Conservation (phyloP, 164 flowering plant species). For the grape (Vitis vinifera) region DNA sequence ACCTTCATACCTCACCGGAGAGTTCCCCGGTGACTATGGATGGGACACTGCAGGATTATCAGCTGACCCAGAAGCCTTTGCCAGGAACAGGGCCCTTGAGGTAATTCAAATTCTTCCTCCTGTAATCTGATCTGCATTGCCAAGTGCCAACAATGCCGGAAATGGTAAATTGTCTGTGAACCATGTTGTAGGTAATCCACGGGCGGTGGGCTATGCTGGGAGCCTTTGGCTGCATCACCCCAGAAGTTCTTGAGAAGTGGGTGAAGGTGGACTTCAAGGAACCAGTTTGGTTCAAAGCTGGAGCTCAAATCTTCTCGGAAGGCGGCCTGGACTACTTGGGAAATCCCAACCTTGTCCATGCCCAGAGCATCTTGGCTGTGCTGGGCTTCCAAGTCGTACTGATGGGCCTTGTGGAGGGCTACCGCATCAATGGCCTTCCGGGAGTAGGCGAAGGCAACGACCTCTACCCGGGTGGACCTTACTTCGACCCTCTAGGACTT, state of each 20-base stretch:
- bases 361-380: conserved; percentile 3
- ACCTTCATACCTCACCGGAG: conserved; percentile 35
- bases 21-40: conserved; percentile 15
- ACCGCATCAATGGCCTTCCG: conserved; percentile 5
- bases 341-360: conserved; percentile 7
- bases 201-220: conserved; percentile 14
- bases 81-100: conserved; percentile 18
- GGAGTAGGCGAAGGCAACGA: conserved; percentile 7
- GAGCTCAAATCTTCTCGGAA: conserved; percentile 3
- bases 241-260: conserved; percentile 8
- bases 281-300: conserved; percentile 10
- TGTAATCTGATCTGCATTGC: too few species aligned
- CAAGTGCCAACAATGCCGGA: too few species aligned
- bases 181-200: conserved; percentile 6
- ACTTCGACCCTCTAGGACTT: conserved; percentile 9
- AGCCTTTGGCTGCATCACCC: conserved; percentile 13
- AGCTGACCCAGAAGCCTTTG: conserved; percentile 10
- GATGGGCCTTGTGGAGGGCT: conserved; percentile 5
- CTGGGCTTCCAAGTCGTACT: conserved; percentile 7
- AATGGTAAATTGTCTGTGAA: too few species aligned
- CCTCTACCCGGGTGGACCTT: conserved; percentile 8
- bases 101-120: background rate
- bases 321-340: conserved; percentile 7
- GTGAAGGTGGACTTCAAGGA: conserved; percentile 11
- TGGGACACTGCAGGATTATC: conserved; percentile 15